Evolutionary conservation across 2,329 filamentous ascomycete genomes (phyloP), one percentile per base, ranked within the genome.

Genomic region (Amphichorda felina): DNA sequence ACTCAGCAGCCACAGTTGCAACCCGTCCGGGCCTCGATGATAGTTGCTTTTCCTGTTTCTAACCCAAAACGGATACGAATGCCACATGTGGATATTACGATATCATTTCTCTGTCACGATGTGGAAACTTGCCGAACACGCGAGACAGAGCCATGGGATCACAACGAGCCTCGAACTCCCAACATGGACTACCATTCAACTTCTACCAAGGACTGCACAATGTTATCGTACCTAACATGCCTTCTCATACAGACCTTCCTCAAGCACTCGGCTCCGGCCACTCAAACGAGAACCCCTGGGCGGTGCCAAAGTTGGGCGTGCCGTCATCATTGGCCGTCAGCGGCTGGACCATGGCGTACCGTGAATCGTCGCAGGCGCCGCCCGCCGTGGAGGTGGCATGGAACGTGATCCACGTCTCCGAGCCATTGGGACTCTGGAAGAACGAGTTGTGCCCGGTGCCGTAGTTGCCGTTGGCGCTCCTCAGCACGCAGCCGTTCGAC

Each of bases 371-470:
- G 37, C 72, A 76, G 1, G 63, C 59, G 1, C 71, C 70, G 0
- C 50, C 52, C 9, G 56, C 53, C 39, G 61, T 66, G 2, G 57
- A 52, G 1, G 69, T 72, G 1, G 70, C 70, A 42, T 75, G 70
- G 48, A 70, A 75, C 0, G 68, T 63, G 35, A 68, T 71, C 63
- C 63, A 75, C 3, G 61, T 66, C 49, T 75, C 60, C 1, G 53
- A 63, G 3, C 60, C 67, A 40, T 75, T 68, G 0, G 70, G 70
- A 41, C 67, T 73, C 19, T 50, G 55, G 53, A 77, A 75, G 58
- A 76, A 75, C 3, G 66, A 68, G 43, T 74, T 74, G 41, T 74
- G 69, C 0, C 68, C 70, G 0, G 70, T 67, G 11, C 70, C 70
- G 34, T 68, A 74, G 46, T 72, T 71, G 3, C 69, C 69, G 39